phyloP scores from a whole-genome alignment of 805 yeast species.

The Ogataea polymorpha region DNA sequence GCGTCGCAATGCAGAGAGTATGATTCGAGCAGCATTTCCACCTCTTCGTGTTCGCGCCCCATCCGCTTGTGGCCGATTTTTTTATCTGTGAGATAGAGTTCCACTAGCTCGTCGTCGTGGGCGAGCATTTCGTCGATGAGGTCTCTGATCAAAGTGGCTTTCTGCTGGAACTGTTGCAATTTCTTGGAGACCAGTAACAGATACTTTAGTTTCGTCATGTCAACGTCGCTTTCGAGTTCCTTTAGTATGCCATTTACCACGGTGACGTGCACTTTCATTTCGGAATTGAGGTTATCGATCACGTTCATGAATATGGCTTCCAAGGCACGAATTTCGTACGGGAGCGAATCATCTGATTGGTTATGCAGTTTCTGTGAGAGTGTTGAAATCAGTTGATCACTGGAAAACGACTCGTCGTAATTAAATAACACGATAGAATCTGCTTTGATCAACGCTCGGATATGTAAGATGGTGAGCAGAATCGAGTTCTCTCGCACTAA shows the following conservation, averaged over 20 bases:
- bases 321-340: conserved; percentile 87
- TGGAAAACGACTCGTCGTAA: conserved; percentile 44
- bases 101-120: conserved; percentile 83
- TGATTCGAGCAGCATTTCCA: conserved; percentile 85
- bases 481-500: conserved; percentile 46
- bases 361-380: conserved; percentile 38
- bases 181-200: conserved; percentile 82
- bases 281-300: conserved; percentile 73
- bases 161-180: conserved; percentile 78
- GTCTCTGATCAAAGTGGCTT: conserved; percentile 77
- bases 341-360: conserved; percentile 41
- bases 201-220: conserved; percentile 72
- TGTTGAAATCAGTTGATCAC: conserved; percentile 42
- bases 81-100: conserved; percentile 70
- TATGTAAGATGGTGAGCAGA: conserved; percentile 45
- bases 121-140: conserved; percentile 82
- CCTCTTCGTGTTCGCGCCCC: conserved; percentile 74
- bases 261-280: conserved; percentile 79
- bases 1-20: conserved; percentile 91
- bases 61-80: conserved; percentile 41
- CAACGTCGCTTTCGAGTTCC: conserved; percentile 80
- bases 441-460: conserved; percentile 50
- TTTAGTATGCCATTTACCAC: conserved; percentile 68
- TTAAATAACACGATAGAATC: conserved; percentile 51
- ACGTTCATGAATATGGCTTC: conserved; percentile 85